These are phyloP conservation scores for Carex pumila DNA, from an alignment of 176 grass and related monocot genomes.

Conservation along the genomic window DNA sequence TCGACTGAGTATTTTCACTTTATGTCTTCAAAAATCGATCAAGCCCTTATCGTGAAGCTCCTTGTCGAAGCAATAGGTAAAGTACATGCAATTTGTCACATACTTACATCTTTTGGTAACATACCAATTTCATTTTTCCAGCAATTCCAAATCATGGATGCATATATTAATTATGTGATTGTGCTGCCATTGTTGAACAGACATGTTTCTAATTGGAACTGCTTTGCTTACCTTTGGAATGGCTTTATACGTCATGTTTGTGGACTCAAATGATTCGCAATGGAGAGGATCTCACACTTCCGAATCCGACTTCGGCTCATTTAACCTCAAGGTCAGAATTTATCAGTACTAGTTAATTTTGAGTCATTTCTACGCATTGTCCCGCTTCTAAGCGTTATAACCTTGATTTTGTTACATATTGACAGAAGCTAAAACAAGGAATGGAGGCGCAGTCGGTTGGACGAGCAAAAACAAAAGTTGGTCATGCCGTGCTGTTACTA, in stretches of 20 bases:
- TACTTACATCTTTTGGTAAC: no score
- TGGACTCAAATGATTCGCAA: conserved; percentile 29
- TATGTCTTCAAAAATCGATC: conserved; percentile 27
- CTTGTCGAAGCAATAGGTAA: conserved; percentile 64
- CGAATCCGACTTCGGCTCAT: conserved; percentile 35
- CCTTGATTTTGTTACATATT: not conserved
- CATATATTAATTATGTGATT: conserved; percentile 6
- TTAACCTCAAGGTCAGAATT: conserved; percentile 42
- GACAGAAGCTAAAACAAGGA: conserved; percentile 63
- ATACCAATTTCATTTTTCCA: no score
- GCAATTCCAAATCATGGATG: not conserved
- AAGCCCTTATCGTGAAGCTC: conserved; percentile 40
- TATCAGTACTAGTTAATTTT: not conserved
- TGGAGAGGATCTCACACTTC: conserved; percentile 15
- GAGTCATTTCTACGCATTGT: not conserved
- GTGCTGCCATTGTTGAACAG: conserved; percentile 23
- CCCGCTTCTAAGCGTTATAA: not conserved
- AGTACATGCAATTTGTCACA: not conserved
- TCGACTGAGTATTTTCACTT: conserved; percentile 43
- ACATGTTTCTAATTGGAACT: conserved; percentile 86
- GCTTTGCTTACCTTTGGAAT: conserved; percentile 83
- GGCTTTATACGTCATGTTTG: conserved; percentile 59
- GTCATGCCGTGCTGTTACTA: conserved; percentile 61
- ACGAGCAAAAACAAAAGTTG: conserved; percentile 71
- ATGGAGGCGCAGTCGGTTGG: conserved; percentile 39